Conservation (phyloP, 2,329 filamentous ascomycete genomes). For the Cladosporium halotolerans region DNA sequence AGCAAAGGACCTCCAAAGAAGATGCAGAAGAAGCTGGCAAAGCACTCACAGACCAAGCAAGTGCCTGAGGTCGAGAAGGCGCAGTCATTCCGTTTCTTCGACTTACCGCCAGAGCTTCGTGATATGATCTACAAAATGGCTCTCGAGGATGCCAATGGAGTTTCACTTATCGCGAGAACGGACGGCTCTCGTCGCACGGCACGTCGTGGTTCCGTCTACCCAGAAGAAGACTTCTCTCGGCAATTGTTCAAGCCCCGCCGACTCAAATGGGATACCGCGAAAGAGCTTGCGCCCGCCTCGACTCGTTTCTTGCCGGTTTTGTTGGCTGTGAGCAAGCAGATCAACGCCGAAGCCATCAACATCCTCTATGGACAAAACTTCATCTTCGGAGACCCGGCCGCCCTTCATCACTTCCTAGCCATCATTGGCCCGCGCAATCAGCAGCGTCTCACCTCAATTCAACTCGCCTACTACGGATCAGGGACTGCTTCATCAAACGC, state of each 20-base stretch:
- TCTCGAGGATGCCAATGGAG: slow-evolving; percentile 3
- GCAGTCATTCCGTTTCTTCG: slow-evolving; percentile 11
- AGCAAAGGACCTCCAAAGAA: background rate
- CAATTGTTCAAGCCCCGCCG: background rate
- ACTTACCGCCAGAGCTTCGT: slow-evolving; percentile 13
- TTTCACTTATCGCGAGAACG: background rate
- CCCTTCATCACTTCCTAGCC: slow-evolving; percentile 23
- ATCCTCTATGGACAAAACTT: slow-evolving; percentile 25
- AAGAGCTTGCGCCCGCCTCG: background rate
- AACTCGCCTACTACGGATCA: slow-evolving; percentile 18
- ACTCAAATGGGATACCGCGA: background rate
- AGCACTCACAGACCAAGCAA: background rate
- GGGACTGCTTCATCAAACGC: slow-evolving; percentile 11
- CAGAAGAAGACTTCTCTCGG: background rate
- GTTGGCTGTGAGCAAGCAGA: slow-evolving; percentile 23
- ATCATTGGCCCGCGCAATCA: slow-evolving; percentile 23
- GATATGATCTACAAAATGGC: slow-evolving; percentile 12
- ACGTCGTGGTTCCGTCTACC: background rate
- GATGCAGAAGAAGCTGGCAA: background rate
- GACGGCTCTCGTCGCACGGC: background rate
- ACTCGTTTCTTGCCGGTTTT: slow-evolving; percentile 19
- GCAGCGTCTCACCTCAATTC: slow-evolving; percentile 17
- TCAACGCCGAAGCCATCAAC: slow-evolving; percentile 22
- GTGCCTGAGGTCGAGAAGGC: background rate
- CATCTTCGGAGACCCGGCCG: slow-evolving; percentile 19